phyloP scores from a whole-genome alignment of 306 rosid genomes.

The Cucurbita maxima region DNA sequence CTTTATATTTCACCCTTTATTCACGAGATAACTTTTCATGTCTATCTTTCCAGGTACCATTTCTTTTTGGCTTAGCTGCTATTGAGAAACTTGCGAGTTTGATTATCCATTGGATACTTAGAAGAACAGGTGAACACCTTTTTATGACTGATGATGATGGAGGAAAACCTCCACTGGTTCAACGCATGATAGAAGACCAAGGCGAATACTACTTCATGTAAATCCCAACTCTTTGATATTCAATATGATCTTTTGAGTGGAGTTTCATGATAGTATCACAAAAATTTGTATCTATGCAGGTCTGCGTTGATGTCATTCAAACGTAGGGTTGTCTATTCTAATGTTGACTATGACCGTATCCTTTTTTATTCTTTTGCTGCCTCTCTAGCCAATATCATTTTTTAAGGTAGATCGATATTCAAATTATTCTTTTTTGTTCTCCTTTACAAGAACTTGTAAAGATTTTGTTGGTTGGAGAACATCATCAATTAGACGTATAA shows the following conservation, averaged over 20 bases:
- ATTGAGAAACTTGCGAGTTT: slow-evolving; percentile 62
- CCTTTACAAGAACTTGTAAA: slow-evolving; percentile 24
- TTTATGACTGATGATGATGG: slow-evolving; percentile 68
- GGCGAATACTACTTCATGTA: slow-evolving; percentile 67
- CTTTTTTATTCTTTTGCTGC: slow-evolving; percentile 20
- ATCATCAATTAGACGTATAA: slow-evolving; percentile 58
- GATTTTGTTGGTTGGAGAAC: slow-evolving; percentile 99
- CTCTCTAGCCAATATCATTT: neutral
- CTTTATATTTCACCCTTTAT: neutral
- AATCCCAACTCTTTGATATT: slow-evolving; percentile 4
- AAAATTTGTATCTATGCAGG: slow-evolving; percentile 33
- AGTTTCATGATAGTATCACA: slow-evolving; percentile 5
- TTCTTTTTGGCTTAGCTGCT: slow-evolving; percentile 86
- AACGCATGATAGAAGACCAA: slow-evolving; percentile 67
- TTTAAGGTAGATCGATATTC: neutral
- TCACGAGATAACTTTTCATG: neutral
- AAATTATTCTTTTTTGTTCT: slow-evolving; percentile 14
- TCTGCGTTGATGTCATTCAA: slow-evolving; percentile 69
- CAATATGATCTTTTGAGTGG: neutral
- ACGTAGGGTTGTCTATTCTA: slow-evolving; percentile 69
- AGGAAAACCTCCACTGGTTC: slow-evolving; percentile 86
- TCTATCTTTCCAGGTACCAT: slow-evolving; percentile 59
- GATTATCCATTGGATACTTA: slow-evolving; percentile 78
- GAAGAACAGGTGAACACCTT: slow-evolving; percentile 96
- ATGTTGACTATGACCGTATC: slow-evolving; percentile 89